Conservation (phyloP, 805 yeast genomes). For the Barnettozyma salicaria region DNA sequence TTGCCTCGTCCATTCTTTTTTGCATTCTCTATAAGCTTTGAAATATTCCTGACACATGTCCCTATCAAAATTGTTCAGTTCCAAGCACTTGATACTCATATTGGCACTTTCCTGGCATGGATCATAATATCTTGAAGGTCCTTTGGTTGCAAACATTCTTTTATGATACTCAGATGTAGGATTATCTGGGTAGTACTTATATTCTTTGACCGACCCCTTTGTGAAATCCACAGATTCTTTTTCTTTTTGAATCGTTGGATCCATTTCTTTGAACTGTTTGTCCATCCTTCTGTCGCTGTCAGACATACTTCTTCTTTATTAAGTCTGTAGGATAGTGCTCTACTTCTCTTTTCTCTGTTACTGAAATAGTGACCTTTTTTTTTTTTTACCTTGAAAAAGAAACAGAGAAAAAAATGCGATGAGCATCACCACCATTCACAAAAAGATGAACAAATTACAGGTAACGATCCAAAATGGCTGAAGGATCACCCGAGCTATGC, state of each 20-base stretch:
- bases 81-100: constrained; percentile 82
- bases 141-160: constrained; percentile 64
- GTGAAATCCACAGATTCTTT: constrained; percentile 48
- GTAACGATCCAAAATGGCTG: not conserved
- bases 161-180: constrained; percentile 71
- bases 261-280: constrained; percentile 16
- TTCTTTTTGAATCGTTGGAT: constrained; percentile 28
- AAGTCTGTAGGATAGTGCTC: not conserved
- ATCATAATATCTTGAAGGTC: constrained; percentile 79
- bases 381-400: not conserved
- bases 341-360: not conserved
- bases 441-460: not conserved
- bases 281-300: constrained; percentile 16
- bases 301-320: constrained; percentile 2
- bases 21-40: constrained; percentile 90
- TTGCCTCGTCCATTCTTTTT: constrained; percentile 58
- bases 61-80: constrained; percentile 66
- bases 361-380: too few species aligned
- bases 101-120: constrained; percentile 88
- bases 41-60: constrained; percentile 73
- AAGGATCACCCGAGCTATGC: constrained; percentile 9
- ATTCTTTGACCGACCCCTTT: constrained; percentile 44
- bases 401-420: constrained; percentile 7
- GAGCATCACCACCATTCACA: constrained; percentile 1
- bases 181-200: constrained; percentile 78